Evolutionary conservation across 345 rosid genomes (phyloP).

Genomic region (Hibiscus mutabilis): DNA sequence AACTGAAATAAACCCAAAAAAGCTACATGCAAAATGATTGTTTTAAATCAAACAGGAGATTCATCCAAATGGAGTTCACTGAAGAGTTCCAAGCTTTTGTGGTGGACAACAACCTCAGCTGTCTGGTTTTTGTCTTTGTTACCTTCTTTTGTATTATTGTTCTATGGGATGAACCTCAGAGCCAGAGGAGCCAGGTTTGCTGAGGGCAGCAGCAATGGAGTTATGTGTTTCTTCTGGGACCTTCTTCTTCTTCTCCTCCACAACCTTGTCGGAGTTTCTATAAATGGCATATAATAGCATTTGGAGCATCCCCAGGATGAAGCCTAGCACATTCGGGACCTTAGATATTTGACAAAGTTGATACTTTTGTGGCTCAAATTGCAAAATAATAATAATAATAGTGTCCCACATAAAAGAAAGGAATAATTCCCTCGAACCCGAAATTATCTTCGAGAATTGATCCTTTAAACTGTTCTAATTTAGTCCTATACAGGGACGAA

Average conservation of each 20-base stretch:
- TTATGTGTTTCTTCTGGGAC: conserved; percentile 22
- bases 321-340: conserved; percentile 77
- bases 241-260: conserved; percentile 25
- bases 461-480: no score
- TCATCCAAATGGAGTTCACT: conserved; percentile 13
- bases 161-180: conserved; percentile 30
- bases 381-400: neutral
- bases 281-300: conserved; percentile 55
- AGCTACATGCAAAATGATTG: neutral
- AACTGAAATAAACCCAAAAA: neutral
- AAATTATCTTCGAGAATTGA: no score
- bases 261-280: conserved; percentile 29
- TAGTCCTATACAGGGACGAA: no score
- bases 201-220: conserved; percentile 12
- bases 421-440: neutral
- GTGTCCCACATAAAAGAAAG: neutral
- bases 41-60: conserved; percentile 22
- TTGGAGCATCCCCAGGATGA: conserved; percentile 61
- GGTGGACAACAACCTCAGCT: conserved; percentile 7
- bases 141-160: neutral
- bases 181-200: conserved; percentile 22
- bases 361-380: neutral
- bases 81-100: conserved; percentile 17
- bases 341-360: conserved; percentile 11
- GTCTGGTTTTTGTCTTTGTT: neutral